Evolutionary conservation across 805 yeast species (phyloP).

Genomic region (Ogataea neopini): DNA sequence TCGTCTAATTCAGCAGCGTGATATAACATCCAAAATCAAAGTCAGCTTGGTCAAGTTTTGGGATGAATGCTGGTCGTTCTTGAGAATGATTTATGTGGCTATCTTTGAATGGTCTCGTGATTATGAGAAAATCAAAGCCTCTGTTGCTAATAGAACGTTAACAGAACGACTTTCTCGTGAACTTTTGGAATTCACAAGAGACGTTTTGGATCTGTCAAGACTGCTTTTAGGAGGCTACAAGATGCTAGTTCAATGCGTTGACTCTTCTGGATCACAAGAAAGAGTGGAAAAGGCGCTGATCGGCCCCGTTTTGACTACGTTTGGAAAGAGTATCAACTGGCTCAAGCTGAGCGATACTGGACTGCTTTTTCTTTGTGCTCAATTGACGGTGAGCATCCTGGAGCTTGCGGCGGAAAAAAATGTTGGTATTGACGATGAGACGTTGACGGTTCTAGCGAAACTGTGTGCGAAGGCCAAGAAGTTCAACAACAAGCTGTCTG

Average conservation of each 20-base stretch:
- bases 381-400: slow-evolving; percentile 63
- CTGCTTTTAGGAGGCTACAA: slow-evolving; percentile 65
- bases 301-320: slow-evolving; percentile 56
- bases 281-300: slow-evolving; percentile 44
- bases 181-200: slow-evolving; percentile 73
- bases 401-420: slow-evolving; percentile 60
- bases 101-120: slow-evolving; percentile 73
- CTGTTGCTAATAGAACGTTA: slow-evolving; percentile 18
- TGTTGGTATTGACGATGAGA: slow-evolving; percentile 52
- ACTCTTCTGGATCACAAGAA: slow-evolving; percentile 24
- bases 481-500: slow-evolving; percentile 68
- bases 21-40: slow-evolving; percentile 18
- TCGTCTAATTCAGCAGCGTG: slow-evolving; percentile 32
- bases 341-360: slow-evolving; percentile 79
- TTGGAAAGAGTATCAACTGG: slow-evolving; percentile 75
- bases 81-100: slow-evolving; percentile 64
- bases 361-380: slow-evolving; percentile 70
- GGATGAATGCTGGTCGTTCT: slow-evolving; percentile 70
- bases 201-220: slow-evolving; percentile 77
- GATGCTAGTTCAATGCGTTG: slow-evolving; percentile 37
- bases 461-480: slow-evolving; percentile 67
- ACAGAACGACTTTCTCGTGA: slow-evolving; percentile 27
- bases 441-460: slow-evolving; percentile 54
- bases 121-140: slow-evolving; percentile 30
- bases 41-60: slow-evolving; percentile 50